Conservation (phyloP, 768 basidiomycete species). For the Suillus alpinus region DNA sequence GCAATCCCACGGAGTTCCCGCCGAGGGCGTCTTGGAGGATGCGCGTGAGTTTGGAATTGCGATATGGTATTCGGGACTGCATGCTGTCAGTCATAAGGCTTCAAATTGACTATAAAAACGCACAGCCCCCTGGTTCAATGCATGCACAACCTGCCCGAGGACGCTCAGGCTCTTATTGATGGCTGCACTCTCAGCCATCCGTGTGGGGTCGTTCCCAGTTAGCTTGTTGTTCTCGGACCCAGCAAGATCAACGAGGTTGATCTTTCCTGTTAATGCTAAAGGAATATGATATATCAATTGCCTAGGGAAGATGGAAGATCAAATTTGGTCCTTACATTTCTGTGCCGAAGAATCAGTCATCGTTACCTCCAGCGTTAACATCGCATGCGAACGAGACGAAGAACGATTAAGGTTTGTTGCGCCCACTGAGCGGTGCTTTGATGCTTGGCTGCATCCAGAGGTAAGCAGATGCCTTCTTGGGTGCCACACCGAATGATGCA, state of each 20-base stretch:
- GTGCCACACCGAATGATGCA: slow-evolving; percentile 8
- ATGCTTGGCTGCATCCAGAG: slow-evolving; percentile 54
- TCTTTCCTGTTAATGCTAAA: slow-evolving; percentile 67
- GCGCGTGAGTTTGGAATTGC: slow-evolving; percentile 85
- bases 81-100: slow-evolving; percentile 7
- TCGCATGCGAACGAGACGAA: slow-evolving; percentile 87
- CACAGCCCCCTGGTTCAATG: slow-evolving; percentile 70
- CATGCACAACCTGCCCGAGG: slow-evolving; percentile 85
- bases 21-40: slow-evolving; percentile 90
- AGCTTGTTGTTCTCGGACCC: slow-evolving; percentile 92
- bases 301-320: not conserved
- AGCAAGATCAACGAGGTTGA: slow-evolving; percentile 86
- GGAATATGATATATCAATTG: not conserved
- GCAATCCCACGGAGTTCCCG: slow-evolving; percentile 71
- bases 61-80: slow-evolving; percentile 80
- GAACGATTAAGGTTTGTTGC: slow-evolving; percentile 81
- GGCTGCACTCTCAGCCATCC: slow-evolving; percentile 85
- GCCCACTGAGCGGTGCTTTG: slow-evolving; percentile 78
- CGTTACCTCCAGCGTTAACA: slow-evolving; percentile 70
- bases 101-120: slow-evolving; percentile 16
- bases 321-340: slow-evolving; percentile 42
- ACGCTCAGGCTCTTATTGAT: slow-evolving; percentile 90
- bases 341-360: slow-evolving; percentile 52
- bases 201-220: slow-evolving; percentile 82
- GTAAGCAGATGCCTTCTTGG: not conserved